Evolutionary conservation across 805 yeast genomes (phyloP).

Genomic region (Lipomyces starkeyi): DNA sequence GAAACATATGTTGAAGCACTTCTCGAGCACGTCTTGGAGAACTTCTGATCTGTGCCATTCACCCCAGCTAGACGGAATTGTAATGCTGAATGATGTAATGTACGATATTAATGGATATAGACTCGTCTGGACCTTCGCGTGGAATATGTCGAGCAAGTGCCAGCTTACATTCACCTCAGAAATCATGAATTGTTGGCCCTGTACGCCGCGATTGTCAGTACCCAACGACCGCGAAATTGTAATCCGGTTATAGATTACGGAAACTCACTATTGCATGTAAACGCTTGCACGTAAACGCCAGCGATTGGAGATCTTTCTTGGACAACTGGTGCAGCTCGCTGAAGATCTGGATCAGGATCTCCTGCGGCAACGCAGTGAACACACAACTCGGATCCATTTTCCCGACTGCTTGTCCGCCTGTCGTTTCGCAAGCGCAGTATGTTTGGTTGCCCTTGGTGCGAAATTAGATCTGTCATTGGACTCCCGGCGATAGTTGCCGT

Average conservation of each 20-base stretch:
- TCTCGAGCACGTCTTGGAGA: slow-evolving; percentile 20
- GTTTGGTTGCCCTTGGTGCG: no score
- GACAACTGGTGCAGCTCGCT: slow-evolving; percentile 8
- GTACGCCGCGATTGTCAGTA: not conserved
- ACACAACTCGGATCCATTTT: slow-evolving; percentile 20
- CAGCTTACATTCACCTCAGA: slow-evolving; percentile 27
- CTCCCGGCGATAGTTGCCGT: no score
- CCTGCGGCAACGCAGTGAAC: slow-evolving; percentile 23
- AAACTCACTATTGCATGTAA: slow-evolving; percentile 26
- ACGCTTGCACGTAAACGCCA: slow-evolving; percentile 23
- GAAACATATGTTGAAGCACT: slow-evolving; percentile 17
- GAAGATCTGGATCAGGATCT: slow-evolving; percentile 21
- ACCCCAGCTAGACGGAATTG: slow-evolving; percentile 37
- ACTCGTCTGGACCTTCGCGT: slow-evolving; percentile 12
- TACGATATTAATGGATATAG: slow-evolving; percentile 19
- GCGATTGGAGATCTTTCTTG: slow-evolving; percentile 14
- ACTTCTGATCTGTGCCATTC: slow-evolving; percentile 37
- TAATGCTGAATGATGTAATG: slow-evolving; percentile 27
- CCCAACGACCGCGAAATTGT: no score
- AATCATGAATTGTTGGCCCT: slow-evolving; percentile 36
- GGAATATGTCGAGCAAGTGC: slow-evolving; percentile 29
- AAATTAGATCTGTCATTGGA: no score
- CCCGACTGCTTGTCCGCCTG: not conserved
- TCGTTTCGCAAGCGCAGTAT: no score
- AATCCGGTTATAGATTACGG: not conserved